These are phyloP conservation scores for Gaultheria prostrata DNA, from an alignment of 148 eudicot genomes.

Conservation along the genomic window DNA sequence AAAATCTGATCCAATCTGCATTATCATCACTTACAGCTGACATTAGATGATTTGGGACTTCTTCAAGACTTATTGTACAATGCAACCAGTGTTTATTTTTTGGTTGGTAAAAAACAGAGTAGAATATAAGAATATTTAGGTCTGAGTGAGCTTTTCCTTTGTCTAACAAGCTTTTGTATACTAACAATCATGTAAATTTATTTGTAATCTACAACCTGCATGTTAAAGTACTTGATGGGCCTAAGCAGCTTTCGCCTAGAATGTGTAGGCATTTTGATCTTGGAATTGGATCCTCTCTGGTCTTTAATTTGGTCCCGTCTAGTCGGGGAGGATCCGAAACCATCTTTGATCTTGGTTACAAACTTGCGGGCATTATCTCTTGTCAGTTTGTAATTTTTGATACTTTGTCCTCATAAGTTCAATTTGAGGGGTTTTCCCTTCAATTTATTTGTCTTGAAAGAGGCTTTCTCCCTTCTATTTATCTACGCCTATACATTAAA, in stretches of 20 bases:
- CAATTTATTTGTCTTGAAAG: neutral
- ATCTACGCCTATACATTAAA: no score
- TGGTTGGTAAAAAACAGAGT: neutral
- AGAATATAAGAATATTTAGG: neutral
- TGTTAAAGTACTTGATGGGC: neutral
- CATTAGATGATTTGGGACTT: slow-evolving; percentile 21
- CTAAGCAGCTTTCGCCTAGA: neutral
- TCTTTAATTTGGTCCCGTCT: no score
- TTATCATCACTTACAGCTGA: slow-evolving; percentile 42
- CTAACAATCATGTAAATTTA: neutral
- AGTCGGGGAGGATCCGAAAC: no score
- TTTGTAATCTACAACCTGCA: neutral
- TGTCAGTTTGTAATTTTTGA: neutral
- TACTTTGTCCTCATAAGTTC: neutral
- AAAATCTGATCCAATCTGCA: slow-evolving; percentile 49
- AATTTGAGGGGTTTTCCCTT: neutral
- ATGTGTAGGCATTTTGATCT: neutral
- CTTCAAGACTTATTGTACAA: no score
- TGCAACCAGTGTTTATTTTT: neutral
- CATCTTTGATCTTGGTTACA: neutral
- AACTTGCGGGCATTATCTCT: neutral
- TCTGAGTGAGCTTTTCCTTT: neutral
- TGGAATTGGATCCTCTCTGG: no score
- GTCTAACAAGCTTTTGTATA: neutral
- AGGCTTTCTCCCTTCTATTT: no score